Evolutionary conservation across 106 monocot genomes (phyloP), one percentile per base, ranked within the genome.

Genomic region (Allium sativum): DNA sequence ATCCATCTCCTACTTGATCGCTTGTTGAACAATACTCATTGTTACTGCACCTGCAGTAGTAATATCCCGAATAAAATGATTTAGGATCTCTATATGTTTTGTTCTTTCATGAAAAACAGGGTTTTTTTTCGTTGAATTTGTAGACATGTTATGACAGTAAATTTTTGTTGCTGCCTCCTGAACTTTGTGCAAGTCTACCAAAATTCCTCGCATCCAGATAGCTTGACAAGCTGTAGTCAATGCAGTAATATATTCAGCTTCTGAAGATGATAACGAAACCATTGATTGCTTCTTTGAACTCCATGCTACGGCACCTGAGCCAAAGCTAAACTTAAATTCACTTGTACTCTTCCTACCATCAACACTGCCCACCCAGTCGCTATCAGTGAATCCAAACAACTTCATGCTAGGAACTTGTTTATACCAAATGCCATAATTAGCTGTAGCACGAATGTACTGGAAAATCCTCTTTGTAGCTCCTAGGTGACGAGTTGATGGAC

Each of bases 271-370:
- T 47, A 77, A 47, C 19, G 51, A 11, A 0, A 42, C 48, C 4
- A 7, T 62, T 6, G 6, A 47, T 77, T 77, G 61, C 12, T 72
- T 77, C 48, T 77, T 72, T 42, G 55, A 68, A 12, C 3, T 61
- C 77, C 67, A 77, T 0, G 77, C 56, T 3, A 72, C 17, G 7
- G 67, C 72, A 10, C 62, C 41, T 3, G 48, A 69, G 0, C 62
- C 45, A 19, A 75, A 42, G 10, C 18, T 69, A 40, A 63, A 69
- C 9, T 20, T 8, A 19, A 44, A 68, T 0, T 13, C 56, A 13
- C 42, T 55, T 19, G 63, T 75, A 1, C 68, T 48, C 18, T 50
- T 62, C 18, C 58, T 13, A 9, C 63, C 68, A 51, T 75, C 68
- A 22, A 54, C 2, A 11, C 22, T 56, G 17, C 56, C 10, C 48